A percentile compares a stretch with the other conserved stretches of the same genome.
phyloP scores from a whole-genome alignment of 2,329 filamentous ascomycete genomes.

The Fusarium protoensiforme region DNA sequence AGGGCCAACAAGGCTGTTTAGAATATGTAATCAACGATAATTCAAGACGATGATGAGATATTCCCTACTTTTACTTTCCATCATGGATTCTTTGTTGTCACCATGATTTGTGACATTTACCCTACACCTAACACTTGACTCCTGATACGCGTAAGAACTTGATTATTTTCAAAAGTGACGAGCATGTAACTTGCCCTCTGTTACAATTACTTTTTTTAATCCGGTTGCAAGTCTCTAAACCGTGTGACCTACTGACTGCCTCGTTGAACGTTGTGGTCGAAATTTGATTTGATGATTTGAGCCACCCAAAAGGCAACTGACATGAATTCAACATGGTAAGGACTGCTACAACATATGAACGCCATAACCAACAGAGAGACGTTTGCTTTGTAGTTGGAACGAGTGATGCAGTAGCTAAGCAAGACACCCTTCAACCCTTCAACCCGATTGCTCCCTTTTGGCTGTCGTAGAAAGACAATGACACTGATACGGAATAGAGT shows the following conservation, averaged over 20 bases:
- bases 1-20: constrained; percentile 56
- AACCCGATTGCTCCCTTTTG: neutral
- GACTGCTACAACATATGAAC: neutral
- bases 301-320: neutral
- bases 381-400: no score
- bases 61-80: neutral
- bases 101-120: neutral
- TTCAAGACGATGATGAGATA: constrained; percentile 11
- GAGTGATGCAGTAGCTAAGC: no score
- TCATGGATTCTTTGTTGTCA: neutral
- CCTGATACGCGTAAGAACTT: neutral
- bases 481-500: no score
- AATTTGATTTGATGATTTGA: neutral
- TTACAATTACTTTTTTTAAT: neutral
- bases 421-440: neutral
- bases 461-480: neutral
- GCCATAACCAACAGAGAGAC: neutral
- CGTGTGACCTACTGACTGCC: neutral
- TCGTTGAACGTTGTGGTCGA: neutral
- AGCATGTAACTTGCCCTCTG: neutral
- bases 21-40: constrained; percentile 38
- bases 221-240: neutral
- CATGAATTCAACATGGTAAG: neutral
- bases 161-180: neutral
- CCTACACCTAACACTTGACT: neutral